phyloP scores from a whole-genome alignment of 2,329 filamentous ascomycete species.

The Phymatotrichopsis omnivora region DNA sequence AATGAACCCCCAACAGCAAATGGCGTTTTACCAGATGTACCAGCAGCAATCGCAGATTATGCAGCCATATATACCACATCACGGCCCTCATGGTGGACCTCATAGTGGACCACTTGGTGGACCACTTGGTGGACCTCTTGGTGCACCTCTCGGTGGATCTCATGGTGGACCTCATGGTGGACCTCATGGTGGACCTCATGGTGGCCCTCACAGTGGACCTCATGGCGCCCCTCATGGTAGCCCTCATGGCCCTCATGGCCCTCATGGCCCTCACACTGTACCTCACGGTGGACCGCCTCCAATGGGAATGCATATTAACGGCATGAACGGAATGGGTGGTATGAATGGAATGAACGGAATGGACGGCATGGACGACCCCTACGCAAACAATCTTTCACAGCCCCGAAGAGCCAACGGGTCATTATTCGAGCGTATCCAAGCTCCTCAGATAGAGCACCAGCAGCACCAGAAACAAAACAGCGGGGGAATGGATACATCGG shows the following conservation, averaged over 20 bases:
- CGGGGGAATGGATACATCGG: conserved; percentile 17
- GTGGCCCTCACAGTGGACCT: conserved; percentile 8
- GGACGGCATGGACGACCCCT: conserved; percentile 26
- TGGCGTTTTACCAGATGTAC: conserved; percentile 64
- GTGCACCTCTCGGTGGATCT: conserved; percentile 6
- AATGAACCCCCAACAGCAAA: conserved; percentile 58
- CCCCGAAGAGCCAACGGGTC: conserved; percentile 22
- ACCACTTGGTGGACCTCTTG: conserved; percentile 8
- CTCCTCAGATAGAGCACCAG: conserved; percentile 17
- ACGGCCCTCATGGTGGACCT: conserved; percentile 8
- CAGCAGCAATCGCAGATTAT: conserved; percentile 85
- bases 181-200: conserved; percentile 6
- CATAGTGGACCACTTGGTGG: conserved; percentile 8
- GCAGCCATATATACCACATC: conserved; percentile 34
- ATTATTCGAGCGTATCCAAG: conserved; percentile 25
- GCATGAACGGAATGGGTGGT: conserved; percentile 19
- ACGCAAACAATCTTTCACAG: conserved; percentile 25
- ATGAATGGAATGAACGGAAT: neutral
- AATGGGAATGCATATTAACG: conserved; percentile 21
- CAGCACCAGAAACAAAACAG: neutral
- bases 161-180: conserved; percentile 8
- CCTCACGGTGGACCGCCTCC: conserved; percentile 8
- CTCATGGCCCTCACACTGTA: conserved; percentile 6
- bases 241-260: too few species aligned
- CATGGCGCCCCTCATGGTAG: conserved; percentile 5